Evolutionary conservation across 2,329 filamentous ascomycete species (phyloP), one percentile per base, ranked within the genome.

Genomic region (Nannizziopsis barbatae): DNA sequence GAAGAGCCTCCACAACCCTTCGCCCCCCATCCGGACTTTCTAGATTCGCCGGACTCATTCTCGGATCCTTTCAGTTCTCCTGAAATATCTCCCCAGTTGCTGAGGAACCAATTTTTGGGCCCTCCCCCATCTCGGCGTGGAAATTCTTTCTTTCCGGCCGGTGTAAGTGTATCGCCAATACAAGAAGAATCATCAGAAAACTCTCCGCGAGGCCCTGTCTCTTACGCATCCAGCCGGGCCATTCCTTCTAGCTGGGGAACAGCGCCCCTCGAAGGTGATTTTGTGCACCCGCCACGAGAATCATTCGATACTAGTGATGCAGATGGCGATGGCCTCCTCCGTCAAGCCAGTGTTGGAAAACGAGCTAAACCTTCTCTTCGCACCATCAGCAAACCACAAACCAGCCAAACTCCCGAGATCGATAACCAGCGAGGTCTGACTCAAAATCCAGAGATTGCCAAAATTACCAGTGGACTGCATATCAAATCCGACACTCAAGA

Each of bases 151-250:
- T 83, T 68, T 50, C 62, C 65, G 27, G 65, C 81, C 2, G 76
- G 74, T 54, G 84, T 82, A 0, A 82, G 75, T 51, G 82, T 88
- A 20, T 84, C 84, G 0, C 83, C 84, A 0, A 88, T 89, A 46
- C 81, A 80, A 0, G 84, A 88, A 62, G 84, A 88, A 60, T 77
- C 74, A 53, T 73, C 76, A 0, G 70, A 67, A 43, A 57, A 64
- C 18, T 58, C 74, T 18, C 69, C 73, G 47, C 79, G 79, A 22
- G 58, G 60, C 0, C 75, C 79, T 59, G 72, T 72, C 22, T 86
- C 84, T 0, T 82, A 78, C 58, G 83, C 67, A 17, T 87, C 84
- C 2, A 87, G 83, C 56, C 76, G 79, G 32, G 83, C 77, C 0
- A 84, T 87, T 61, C 83, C 84, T 1, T 76, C 79, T 15, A 79